Base-by-base conservation (phyloP, 2,329 filamentous ascomycete species). In the Albifimbria verrucaria region DNA sequence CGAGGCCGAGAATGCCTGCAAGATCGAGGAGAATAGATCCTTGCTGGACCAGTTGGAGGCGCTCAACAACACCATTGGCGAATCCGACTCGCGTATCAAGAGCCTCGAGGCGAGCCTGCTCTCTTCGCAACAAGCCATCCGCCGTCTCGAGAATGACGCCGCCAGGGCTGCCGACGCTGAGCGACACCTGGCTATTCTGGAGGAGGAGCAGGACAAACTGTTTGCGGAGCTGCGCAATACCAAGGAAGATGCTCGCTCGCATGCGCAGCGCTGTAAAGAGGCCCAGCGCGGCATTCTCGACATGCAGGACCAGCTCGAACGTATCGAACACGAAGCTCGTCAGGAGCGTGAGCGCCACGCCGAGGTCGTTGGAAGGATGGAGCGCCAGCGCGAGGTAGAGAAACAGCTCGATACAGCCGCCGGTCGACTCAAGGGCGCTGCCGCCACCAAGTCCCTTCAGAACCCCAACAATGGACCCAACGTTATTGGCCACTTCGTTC, bases 401-500 rank as follows among this genome's bases (percentile, higher is more conserved):
- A 85, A 84, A 62, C 90, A 96, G 65, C 77, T 97, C 43, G 86
- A 88, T 61, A 86, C 85, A 22, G 90, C 91, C 2, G 90, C 90
- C 12, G 88, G 87, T 26, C 82, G 91, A 51, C 77, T 96, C 50
- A 94, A 93, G 70, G 88, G 89, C 10, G 88, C 89, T 12, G 91
- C 91, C 3, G 90, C 88, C 1, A 79, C 81, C 24, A 87, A 85
- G 59, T 84, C 85, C 3, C 73, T 89, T 41, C 79, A 79, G 3
- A 78, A 80, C 3, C 78, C 81, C 25, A 81, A 82, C 59, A 76
- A 75, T 52, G 79, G 82, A 10, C 84, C 78, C 56, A 86, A 78
- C 53, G 90, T 96, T 36, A 90, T 97, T n/a, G 92, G 90, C 20
- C 90, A 95, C 65, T 97, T 99, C 62, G 94, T 99, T 52, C 91